These are phyloP conservation scores for Stephanocyclus meneghinianus DNA, from an alignment of 352 stramenopile species.

Conservation along the genomic window DNA sequence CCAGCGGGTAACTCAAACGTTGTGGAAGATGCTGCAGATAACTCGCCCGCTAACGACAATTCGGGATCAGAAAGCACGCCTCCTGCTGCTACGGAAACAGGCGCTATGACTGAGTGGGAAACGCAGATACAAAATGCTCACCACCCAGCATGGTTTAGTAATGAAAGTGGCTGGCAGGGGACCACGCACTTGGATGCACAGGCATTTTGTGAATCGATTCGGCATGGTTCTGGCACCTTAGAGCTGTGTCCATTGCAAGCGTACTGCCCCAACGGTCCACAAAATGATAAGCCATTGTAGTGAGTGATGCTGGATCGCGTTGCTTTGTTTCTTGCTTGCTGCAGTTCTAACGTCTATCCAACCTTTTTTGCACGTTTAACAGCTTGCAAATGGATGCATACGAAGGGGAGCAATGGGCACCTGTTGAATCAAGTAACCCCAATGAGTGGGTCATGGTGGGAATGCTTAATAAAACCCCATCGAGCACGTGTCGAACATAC, in stretches of 20 bases:
- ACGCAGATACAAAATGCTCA: slow-evolving; percentile 16
- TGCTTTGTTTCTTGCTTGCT: background rate
- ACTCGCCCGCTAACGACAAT: background rate
- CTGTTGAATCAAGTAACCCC: slow-evolving; percentile 10
- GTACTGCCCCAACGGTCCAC: slow-evolving; percentile 32
- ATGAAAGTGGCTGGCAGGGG: slow-evolving; percentile 20
- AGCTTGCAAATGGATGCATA: slow-evolving; percentile 31
- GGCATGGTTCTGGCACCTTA: slow-evolving; percentile 1
- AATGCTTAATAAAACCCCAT: slow-evolving; percentile 17
- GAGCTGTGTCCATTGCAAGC: slow-evolving; percentile 17
- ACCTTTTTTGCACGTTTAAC: background rate
- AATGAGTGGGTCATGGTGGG: slow-evolving; percentile 39
- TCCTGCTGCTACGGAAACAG: background rate
- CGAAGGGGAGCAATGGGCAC: slow-evolving; percentile 40
- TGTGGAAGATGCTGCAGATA: background rate
- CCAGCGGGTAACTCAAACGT: background rate
- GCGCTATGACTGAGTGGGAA: slow-evolving; percentile 23
- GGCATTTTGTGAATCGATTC: slow-evolving; percentile 33
- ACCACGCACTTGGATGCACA: slow-evolving; percentile 13
- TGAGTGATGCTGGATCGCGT: background rate
- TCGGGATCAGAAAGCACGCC: background rate
- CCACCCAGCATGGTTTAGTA: slow-evolving; percentile 36
- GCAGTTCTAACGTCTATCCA: background rate
- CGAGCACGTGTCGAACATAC: slow-evolving; percentile 32
- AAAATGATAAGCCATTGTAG: slow-evolving; percentile 22